Base-by-base conservation (phyloP, 345 rosid genomes). In the Acer saccharum region DNA sequence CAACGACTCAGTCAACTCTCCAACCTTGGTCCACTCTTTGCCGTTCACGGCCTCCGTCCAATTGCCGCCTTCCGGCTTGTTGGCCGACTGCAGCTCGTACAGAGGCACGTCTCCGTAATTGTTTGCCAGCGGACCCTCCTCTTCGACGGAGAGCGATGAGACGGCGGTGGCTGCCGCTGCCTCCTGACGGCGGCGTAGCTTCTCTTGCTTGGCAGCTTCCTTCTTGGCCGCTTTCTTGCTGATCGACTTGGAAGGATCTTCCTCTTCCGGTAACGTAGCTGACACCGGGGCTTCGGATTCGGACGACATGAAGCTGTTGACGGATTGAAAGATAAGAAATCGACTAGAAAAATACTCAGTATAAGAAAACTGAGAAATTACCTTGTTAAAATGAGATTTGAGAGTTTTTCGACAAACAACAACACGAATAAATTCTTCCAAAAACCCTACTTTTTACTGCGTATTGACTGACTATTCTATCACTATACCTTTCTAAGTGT, bases 141-240 rank as follows among this genome's bases (percentile, higher is more conserved):
- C 87, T 0, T 86, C 88, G 0, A 83, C 58, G 78, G 81, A 4
- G 21, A 86, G 78, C 0, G 87, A 67, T 1, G 94, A 46, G n/a
- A 89, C 77, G 57, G 81, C 72, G 52, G 85, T 8, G 10, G 87
- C 74, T 3, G 76, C 72, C 9, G 83, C 87, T 6, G 78, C 86
- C 67, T 89, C 97, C 80, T 86, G 88, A 25, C 86, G 90, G 77
- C 94, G 96, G 3, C 93, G 95, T 20, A 84, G 50, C 84, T 93
- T 94, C 82, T 91, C 97, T 50, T 80, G 87, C 84, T 89, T 94
- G 52, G 90, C 92, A 0, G 97, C 96, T 84, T 89, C 94, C 74
- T 94, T 94, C 84, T 94, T 94, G 6, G 98, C 90, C 2, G 93
- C 95, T 69, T 94, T 94, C 82, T 93, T 94, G 87, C 94, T 92